A percentile compares a stretch with the other conserved stretches of the same genome.
phyloP scores from a whole-genome alignment of 768 basidiomycete species.

The Stropharia rugosoannulata region DNA sequence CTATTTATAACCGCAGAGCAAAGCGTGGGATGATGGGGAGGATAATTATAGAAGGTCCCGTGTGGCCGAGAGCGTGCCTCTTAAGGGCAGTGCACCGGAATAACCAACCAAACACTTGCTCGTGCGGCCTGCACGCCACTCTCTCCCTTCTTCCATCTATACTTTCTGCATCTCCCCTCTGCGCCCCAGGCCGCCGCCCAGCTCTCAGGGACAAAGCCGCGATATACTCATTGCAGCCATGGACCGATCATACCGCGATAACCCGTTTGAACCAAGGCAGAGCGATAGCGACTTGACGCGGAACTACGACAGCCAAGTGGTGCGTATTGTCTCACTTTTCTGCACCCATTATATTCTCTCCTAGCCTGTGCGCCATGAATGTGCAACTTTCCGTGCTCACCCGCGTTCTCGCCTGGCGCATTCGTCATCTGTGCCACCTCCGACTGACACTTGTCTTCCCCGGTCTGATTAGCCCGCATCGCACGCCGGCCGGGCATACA shows the following conservation, averaged over 20 bases:
- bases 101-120: neutral
- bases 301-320: neutral
- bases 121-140: neutral
- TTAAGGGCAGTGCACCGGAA: neutral
- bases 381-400: neutral
- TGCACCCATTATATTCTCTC: neutral
- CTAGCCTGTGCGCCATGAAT: no score
- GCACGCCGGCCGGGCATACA: neutral
- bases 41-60: no score
- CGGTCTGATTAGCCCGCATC: slow-evolving; percentile 1
- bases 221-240: neutral
- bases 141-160: neutral
- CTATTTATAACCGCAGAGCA: no score
- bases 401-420: neutral
- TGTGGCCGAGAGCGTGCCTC: no score
- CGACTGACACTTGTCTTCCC: neutral
- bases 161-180: neutral
- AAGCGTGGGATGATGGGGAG: no score
- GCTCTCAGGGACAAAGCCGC: no score
- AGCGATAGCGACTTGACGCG: neutral
- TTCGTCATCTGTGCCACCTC: neutral
- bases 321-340: no score
- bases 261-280: slow-evolving; percentile 4
- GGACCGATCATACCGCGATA: slow-evolving; percentile 8
- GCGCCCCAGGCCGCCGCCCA: neutral